Percentiles rank a stretch among this genome's conserved stretches.
Evolutionary conservation across 768 basidiomycete genomes (phyloP).

Genomic region (Hericium alpestre): DNA sequence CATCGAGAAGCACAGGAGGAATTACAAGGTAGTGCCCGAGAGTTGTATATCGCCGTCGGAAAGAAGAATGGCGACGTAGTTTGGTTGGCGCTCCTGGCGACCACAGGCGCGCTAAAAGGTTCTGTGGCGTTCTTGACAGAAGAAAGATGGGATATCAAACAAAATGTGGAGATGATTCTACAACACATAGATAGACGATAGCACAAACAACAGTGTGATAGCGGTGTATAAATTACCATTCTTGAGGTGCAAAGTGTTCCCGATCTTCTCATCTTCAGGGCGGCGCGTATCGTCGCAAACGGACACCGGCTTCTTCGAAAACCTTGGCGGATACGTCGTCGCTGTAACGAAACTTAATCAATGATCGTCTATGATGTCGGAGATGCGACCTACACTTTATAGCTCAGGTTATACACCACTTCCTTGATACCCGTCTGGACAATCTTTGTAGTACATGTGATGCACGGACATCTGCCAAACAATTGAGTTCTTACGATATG

Average conservation of each 20-base stretch:
- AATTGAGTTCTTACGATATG: neutral
- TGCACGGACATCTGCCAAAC: conserved; percentile 77
- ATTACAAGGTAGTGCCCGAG: conserved; percentile 54
- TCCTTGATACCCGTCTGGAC: conserved; percentile 87
- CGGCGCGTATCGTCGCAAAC: conserved; percentile 60
- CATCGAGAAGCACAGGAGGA: conserved; percentile 57
- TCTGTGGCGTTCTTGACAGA: conserved; percentile 42
- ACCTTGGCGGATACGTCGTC: conserved; percentile 75
- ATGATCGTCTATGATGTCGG: neutral
- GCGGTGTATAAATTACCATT: neutral
- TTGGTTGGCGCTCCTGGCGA: conserved; percentile 66
- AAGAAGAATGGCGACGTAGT: conserved; percentile 68
- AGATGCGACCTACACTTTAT: conserved; percentile 69
- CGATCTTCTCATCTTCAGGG: conserved; percentile 14
- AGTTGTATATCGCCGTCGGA: conserved; percentile 52
- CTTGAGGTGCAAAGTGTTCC: neutral
- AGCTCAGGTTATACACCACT: conserved; percentile 90
- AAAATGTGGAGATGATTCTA: conserved; percentile 22
- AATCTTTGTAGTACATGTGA: conserved; percentile 95
- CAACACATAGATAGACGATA: neutral
- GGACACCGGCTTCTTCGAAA: conserved; percentile 75
- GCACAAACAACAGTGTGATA: neutral
- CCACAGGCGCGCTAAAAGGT: conserved; percentile 31
- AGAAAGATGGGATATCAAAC: conserved; percentile 51
- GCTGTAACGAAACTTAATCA: conserved; percentile 25